Percentiles rank a stretch among this genome's conserved stretches.
Conservation (phyloP, 495 filamentous ascomycete species). For the Pseudotulostoma volvatum region DNA sequence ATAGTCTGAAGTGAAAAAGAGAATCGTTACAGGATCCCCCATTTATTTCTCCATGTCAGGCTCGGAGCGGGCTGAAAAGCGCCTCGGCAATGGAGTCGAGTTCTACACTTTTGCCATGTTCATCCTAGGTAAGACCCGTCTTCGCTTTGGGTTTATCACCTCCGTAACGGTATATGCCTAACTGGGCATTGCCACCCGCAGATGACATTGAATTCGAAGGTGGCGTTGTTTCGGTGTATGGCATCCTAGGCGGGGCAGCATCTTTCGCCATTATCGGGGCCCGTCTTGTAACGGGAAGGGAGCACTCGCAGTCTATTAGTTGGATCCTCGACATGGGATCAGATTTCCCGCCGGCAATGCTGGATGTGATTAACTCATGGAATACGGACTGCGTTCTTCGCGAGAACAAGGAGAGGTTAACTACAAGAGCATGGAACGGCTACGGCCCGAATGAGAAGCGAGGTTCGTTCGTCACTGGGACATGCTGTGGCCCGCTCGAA, state of each 20-base stretch:
- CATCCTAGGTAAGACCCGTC: slow-evolving; percentile 52
- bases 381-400: slow-evolving; percentile 54
- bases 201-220: slow-evolving; percentile 76
- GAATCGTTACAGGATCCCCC: too few species aligned
- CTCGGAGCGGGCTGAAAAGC: too few species aligned
- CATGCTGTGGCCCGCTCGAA: slow-evolving; percentile 1
- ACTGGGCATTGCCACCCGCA: slow-evolving; percentile 25
- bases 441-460: slow-evolving; percentile 46
- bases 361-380: slow-evolving; percentile 49
- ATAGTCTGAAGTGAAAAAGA: too few species aligned
- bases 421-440: slow-evolving; percentile 84
- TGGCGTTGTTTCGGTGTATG: slow-evolving; percentile 37
- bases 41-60: too few species aligned
- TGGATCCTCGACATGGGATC: slow-evolving; percentile 84
- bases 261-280: slow-evolving; percentile 77
- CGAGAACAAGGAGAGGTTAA: slow-evolving; percentile 46
- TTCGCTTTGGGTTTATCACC: slow-evolving; percentile 1
- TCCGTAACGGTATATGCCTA: slow-evolving; percentile 8
- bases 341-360: slow-evolving; percentile 61
- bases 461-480: slow-evolving; percentile 20
- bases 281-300: slow-evolving; percentile 52
- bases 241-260: slow-evolving; percentile 75
- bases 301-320: slow-evolving; percentile 41
- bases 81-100: too few species aligned
- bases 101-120: slow-evolving; percentile 92